A percentile compares a stretch with the other conserved stretches of the same genome.
phyloP scores from a whole-genome alignment of 2,329 filamentous ascomycete species.

The Colletotrichum orbiculare region DNA sequence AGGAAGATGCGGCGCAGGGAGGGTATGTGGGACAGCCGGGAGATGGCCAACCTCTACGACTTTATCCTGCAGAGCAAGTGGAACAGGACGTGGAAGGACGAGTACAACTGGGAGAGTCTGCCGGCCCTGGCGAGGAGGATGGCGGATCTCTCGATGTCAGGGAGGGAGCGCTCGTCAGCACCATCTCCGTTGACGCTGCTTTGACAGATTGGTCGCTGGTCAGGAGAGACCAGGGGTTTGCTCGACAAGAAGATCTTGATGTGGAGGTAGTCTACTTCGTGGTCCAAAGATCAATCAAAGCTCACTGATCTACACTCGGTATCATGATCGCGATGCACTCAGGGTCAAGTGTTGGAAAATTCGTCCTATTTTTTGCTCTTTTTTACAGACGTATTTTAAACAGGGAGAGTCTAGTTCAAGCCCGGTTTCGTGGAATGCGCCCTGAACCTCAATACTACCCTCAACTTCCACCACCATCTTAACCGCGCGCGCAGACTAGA shows the following conservation, averaged over 20 bases:
- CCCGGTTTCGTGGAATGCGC: not conserved
- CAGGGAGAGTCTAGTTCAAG: not conserved
- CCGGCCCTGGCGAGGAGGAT: slow-evolving; percentile 25
- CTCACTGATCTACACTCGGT: too few relatives aligned
- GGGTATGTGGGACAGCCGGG: slow-evolving; percentile 35
- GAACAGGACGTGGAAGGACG: slow-evolving; percentile 24
- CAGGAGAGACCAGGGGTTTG: not conserved
- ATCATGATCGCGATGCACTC: too few relatives aligned
- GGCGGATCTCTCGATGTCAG: slow-evolving; percentile 3
- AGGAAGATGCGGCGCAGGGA: slow-evolving; percentile 33
- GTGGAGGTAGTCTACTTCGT: not conserved
- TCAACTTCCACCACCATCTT: not conserved
- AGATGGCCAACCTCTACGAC: slow-evolving; percentile 33
- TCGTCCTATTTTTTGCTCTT: too few relatives aligned
- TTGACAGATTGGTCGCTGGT: not conserved
- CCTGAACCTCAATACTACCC: not conserved
- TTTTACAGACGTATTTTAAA: not conserved
- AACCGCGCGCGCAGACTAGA: not conserved
- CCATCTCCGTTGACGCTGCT: slow-evolving; percentile 13
- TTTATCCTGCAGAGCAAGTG: slow-evolving; percentile 11
- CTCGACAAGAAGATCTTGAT: not conserved
- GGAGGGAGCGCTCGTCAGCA: not conserved
- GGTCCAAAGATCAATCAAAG: too few relatives aligned
- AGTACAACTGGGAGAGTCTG: slow-evolving; percentile 31
- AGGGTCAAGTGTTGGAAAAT: too few relatives aligned